Evolutionary conservation across 768 basidiomycete genomes (phyloP), one percentile per base, ranked within the genome.

Genomic region (Xerocomus brunneocitrinus): DNA sequence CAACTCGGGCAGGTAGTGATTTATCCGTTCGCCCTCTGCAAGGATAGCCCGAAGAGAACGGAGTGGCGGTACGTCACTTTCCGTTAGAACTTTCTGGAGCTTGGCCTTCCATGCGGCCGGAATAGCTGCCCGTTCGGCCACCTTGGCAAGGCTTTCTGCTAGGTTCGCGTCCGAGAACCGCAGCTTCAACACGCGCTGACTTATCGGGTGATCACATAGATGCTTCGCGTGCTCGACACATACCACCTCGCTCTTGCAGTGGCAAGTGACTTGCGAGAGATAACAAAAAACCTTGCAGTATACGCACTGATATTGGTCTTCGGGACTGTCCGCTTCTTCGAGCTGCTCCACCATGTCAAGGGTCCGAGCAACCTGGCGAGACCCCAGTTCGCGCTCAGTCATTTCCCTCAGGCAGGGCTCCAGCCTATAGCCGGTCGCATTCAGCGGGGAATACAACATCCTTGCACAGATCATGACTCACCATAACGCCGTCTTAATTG

Each of bases 221-320:
- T 85, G 74, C 34, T 86, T 76, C 30, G 79, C 79, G 71, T 98
- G 95, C 52, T 95, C 89, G 46, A 89, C 80, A 68, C 97, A 99
- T 12, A 85, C 83, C 32, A 95, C 84, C 57, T 84, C 81, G 49
- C 71, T 80, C 40, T 85, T 85, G 76, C 92, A 94, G 31, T 74
- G 73, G 67, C 92, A 94, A 53, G 82, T 85, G 65, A 98, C 77
- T 64, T 97, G 95, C 2, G 97, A 94, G 39, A 99, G 82, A 69
- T 97, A 98, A 71, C 89, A 94, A 72, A 95, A 98, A 5, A 78
- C 81, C 67, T 97, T 95, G 87, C 97, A 98, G 58, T 88, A 72
- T 47, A 78, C 73, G 78, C 97, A 99, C 69, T 98, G 97, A 69
- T 95, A 95, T 66, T 97, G 92, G 49, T 98, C 95, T 67, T 98